A percentile compares a stretch with the other conserved stretches of the same genome.
phyloP scores from a whole-genome alignment of 345 rosid genomes.

The Salix suchowensis region DNA sequence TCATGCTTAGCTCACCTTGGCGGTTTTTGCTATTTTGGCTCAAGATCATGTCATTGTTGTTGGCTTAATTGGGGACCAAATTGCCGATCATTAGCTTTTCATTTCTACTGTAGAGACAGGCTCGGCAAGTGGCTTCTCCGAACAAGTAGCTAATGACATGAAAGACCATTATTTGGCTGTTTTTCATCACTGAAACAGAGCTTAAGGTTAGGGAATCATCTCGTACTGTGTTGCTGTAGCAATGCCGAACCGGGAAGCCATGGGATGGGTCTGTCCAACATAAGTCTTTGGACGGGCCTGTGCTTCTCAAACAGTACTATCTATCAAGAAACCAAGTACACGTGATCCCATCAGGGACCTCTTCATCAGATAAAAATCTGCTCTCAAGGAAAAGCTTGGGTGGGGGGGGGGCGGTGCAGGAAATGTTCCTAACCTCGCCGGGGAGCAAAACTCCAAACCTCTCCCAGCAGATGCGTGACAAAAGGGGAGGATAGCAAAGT shows the following conservation, averaged over 20 bases:
- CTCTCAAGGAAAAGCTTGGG: conserved; percentile 5
- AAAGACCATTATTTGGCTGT: neutral
- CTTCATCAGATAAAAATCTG: neutral
- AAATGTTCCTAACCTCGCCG: conserved; percentile 33
- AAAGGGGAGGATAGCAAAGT: conserved; percentile 28
- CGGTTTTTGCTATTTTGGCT: neutral
- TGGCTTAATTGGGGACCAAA: neutral
- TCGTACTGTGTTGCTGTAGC: neutral
- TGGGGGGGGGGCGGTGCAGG: neutral
- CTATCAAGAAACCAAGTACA: conserved; percentile 4
- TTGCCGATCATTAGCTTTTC: neutral
- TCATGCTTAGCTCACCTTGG: conserved; percentile 5
- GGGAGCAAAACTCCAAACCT: conserved; percentile 27
- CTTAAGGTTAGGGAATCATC: neutral
- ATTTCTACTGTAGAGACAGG: conserved; percentile 3
- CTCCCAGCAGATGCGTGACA: conserved; percentile 22
- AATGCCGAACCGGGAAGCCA: neutral
- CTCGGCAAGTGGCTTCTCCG: neutral
- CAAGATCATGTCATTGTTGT: neutral
- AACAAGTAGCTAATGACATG: neutral
- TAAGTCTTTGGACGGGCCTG: neutral
- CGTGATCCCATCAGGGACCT: neutral
- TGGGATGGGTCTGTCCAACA: neutral
- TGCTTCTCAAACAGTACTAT: neutral
- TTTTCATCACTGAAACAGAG: neutral